Conservation (phyloP, 2,329 filamentous ascomycete genomes). For the Xylaria sp. region DNA sequence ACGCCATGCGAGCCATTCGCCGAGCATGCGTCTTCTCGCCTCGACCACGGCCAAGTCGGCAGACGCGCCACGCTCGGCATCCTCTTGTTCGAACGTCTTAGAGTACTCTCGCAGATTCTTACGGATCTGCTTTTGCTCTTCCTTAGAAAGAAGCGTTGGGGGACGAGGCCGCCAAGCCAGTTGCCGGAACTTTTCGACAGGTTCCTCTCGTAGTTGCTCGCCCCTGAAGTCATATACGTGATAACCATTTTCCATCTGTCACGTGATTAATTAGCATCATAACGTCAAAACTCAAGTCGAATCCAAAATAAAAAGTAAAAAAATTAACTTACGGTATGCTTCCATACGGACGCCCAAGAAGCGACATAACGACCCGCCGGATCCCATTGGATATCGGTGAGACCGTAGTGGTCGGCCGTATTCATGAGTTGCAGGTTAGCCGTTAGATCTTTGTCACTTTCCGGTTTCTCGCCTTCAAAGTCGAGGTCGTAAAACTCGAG, state of each 20-base stretch:
- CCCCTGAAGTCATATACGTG: slow-evolving; percentile 98
- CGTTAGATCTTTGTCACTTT: slow-evolving; percentile 91
- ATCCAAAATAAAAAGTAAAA: not conserved
- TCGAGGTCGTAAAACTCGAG: slow-evolving; percentile 98
- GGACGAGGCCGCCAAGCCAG: slow-evolving; percentile 94
- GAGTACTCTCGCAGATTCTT: slow-evolving; percentile 99
- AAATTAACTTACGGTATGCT: slow-evolving; percentile 80
- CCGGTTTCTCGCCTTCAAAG: slow-evolving; percentile 96
- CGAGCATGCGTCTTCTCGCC: slow-evolving; percentile 80
- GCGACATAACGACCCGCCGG: slow-evolving; percentile 94
- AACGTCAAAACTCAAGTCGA: not conserved
- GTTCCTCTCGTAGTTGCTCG: slow-evolving; percentile 87
- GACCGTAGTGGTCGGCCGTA: slow-evolving; percentile 93
- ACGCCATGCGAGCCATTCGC: slow-evolving; percentile 91
- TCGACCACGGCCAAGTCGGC: slow-evolving; percentile 96
- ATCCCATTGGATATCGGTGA: slow-evolving; percentile 98
- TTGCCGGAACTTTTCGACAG: slow-evolving; percentile 97
- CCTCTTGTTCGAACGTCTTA: slow-evolving; percentile 93
- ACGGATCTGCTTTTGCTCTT: slow-evolving; percentile 97
- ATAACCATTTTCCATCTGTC: slow-evolving; percentile 98
- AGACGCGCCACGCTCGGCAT: slow-evolving; percentile 90
- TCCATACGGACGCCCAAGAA: slow-evolving; percentile 94
- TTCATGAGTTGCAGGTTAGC: slow-evolving; percentile 97
- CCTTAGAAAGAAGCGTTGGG: slow-evolving; percentile 89
- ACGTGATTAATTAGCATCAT: slow-evolving; percentile 27